Evolutionary conservation across 108 stramenopile species (phyloP), one percentile per base, ranked within the genome.

Genomic region (Phaeodactylum tricornutum): DNA sequence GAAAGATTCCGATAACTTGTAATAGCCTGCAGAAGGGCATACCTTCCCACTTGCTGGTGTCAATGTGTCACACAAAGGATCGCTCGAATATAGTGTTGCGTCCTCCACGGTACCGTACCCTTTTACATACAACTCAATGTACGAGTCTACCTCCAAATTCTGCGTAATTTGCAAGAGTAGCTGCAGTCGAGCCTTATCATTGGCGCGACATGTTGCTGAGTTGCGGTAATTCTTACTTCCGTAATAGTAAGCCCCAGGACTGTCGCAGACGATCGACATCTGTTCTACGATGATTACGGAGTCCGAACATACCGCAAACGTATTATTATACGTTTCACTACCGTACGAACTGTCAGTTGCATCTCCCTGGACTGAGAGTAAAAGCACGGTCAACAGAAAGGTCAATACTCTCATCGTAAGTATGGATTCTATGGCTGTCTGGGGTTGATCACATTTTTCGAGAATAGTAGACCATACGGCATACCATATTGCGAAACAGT

Each of bases 201-300:
- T 66, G 11, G 50, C 45, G 38, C 48, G 52, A 23, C 75, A 77
- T 2, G 47, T 50, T 27, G 45, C 29, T 42, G 57, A 67, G 33
- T 71, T 71, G 15, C 75, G 66, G 39, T 77, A 77, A 25, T 64
- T 67, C 16, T 61, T 59, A 36, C 66, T 68, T 43, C 75, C 75
- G 32, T 77, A 77, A 48, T 77, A 77, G 39, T 58, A 77, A 2
- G 69, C 53, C 19, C 75, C 75, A 17, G 70, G 75, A 41, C 66
- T 72, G 47, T 71, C 69, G 46, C 75, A 77, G 24, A 50, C 43
- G 4, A 66, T 35, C 22, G 47, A 23, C 9, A 77, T 29, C 12
- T 71, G 63, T 41, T 55, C 26, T 8, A 77, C 66, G 35, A 48
- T 32, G 27, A 77, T 77, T n/a, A 47, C 24, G 2, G 75, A 49